Base-by-base conservation (phyloP, 164 flowering plant species). In the Umbilicus rupestris region DNA sequence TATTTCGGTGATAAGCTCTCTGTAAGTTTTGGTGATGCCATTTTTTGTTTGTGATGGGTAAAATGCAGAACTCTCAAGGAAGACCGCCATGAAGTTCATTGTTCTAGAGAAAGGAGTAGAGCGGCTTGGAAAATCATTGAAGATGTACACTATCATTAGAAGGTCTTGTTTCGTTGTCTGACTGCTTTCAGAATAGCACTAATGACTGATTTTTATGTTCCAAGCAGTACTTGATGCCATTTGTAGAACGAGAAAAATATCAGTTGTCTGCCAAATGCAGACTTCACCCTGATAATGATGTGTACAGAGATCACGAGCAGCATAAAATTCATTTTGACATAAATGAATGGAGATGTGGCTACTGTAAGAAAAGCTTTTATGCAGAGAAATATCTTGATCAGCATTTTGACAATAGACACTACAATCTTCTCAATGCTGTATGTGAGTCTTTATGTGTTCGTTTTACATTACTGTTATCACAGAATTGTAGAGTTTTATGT, bases 321-420 rank as follows among this genome's bases (percentile, higher is more conserved):
- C 97, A 92, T 73, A 95, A 95, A 79, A 72, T 81, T 71, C 90
- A 88, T 66, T 29, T 81, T 44, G 96, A 95, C 73, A 46, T 82
- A 62, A 84, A 85, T 81, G 96, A 91, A 62, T 95, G 97, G 99
- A 81, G 73, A 30, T 95, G 99, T 81, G 99, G 94, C 29, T 95
- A 88, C 77, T 95, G 99, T 75, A 88, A 82, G 78, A 95, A 95
- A 80, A 84, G 80, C 78, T 95, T 95, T 69, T 84, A 83, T 49
- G 90, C 89, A 55, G 99, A 95, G 78, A 83, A 84, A 58, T 95
- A 65, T 79, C 83, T 95, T 73, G 99, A 95, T 78, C 81, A 85
- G 78, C 99, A 95, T 81, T 87, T 91, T 77, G 92, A 91, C 73
- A 87, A 75, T 82, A 80, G 97, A 70, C 99, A 95, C 81, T 78